These are phyloP conservation scores for Domatiomyces globalis DNA, from an alignment of 2,329 filamentous ascomycete genomes.

Conservation along the genomic window DNA sequence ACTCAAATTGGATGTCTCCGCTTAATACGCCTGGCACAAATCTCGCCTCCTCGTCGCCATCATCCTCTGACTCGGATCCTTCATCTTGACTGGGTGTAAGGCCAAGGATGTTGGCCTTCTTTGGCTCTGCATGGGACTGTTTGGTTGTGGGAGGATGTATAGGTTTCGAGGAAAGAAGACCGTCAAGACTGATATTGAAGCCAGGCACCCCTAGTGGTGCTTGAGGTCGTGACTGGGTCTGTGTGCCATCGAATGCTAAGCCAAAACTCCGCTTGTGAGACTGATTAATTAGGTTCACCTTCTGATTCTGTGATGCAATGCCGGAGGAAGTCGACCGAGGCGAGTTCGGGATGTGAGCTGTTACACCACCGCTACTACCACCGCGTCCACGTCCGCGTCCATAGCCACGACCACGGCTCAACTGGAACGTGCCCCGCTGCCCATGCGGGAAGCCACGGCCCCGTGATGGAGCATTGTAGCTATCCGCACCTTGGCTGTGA, in stretches of 20 bases:
- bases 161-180: slow-evolving; percentile 12
- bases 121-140: slow-evolving; percentile 22
- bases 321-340: slow-evolving; percentile 2
- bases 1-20: slow-evolving; percentile 36
- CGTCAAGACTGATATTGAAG: slow-evolving; percentile 14
- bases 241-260: slow-evolving; percentile 13
- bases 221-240: slow-evolving; percentile 9
- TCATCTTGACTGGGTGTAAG: slow-evolving; percentile 33
- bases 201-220: slow-evolving; percentile 16
- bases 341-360: not conserved
- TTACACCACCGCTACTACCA: slow-evolving; percentile 1
- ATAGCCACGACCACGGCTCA: slow-evolving; percentile 4
- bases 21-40: slow-evolving; percentile 19
- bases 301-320: slow-evolving; percentile 1
- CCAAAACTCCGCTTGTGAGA: slow-evolving; percentile 15
- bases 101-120: slow-evolving; percentile 34
- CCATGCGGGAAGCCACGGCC: not conserved
- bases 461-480: not conserved
- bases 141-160: slow-evolving; percentile 10
- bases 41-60: slow-evolving; percentile 31
- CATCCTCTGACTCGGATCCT: slow-evolving; percentile 33
- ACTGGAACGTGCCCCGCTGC: slow-evolving; percentile 1
- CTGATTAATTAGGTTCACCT: slow-evolving; percentile 1
- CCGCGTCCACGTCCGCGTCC: slow-evolving; percentile 9
- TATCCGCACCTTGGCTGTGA: not conserved